These are phyloP conservation scores for Silene conica DNA, from an alignment of 148 eudicot species.

Conservation along the genomic window DNA sequence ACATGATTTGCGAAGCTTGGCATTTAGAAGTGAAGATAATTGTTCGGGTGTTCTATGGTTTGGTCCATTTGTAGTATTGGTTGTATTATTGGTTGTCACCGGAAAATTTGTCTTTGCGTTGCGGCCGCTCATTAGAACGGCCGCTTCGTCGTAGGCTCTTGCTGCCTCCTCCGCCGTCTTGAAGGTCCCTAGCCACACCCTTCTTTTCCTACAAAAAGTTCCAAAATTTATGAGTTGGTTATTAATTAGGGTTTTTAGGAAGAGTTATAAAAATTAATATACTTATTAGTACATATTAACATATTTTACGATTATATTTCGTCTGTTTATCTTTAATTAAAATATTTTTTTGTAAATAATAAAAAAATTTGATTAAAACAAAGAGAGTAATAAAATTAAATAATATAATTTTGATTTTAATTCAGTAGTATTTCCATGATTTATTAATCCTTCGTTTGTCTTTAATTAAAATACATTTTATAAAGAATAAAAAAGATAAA, in stretches of 20 bases:
- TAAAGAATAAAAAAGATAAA: no score
- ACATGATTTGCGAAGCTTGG: constrained; percentile 41
- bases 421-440: no score
- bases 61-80: background rate
- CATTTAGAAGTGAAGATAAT: constrained; percentile 25
- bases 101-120: constrained; percentile 59
- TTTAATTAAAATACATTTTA: no score
- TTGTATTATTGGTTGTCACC: background rate
- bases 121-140: constrained; percentile 42
- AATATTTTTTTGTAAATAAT: no score
- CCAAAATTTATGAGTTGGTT: background rate
- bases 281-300: no score
- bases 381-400: no score
- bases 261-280: no score
- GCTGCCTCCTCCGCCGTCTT: constrained; percentile 59
- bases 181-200: constrained; percentile 62
- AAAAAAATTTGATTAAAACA: no score
- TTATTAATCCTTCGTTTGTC: no score
- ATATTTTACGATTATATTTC: no score
- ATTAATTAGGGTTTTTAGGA: background rate
- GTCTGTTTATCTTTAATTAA: no score
- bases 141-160: constrained; percentile 51
- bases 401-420: no score
- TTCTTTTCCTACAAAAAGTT: constrained; percentile 36
- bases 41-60: constrained; percentile 9